A percentile compares a stretch with the other conserved stretches of the same genome.
Evolutionary conservation across 371 early-diverging fungal species (phyloP).

Genomic region (Mucor saturninus): DNA sequence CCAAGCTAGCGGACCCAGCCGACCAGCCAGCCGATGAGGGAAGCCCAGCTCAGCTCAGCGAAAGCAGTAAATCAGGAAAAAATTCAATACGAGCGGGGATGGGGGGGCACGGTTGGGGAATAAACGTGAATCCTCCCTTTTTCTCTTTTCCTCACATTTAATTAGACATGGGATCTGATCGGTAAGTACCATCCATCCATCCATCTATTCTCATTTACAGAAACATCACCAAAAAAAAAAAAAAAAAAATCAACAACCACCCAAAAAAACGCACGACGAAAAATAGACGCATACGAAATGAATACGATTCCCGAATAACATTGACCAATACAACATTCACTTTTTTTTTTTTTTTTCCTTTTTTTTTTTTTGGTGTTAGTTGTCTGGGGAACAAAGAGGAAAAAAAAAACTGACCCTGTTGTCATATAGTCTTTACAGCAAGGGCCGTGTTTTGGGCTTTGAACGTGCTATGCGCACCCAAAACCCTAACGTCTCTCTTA

Average conservation of each 20-base stretch:
- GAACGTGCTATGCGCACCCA: conserved; percentile 90
- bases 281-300: no score
- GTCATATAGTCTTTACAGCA: conserved; percentile 86
- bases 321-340: neutral
- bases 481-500: conserved; percentile 85
- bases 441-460: conserved; percentile 93
- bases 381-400: neutral
- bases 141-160: conserved; percentile 33
- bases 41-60: no score
- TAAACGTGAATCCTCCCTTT: conserved; percentile 8
- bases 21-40: no score
- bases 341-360: neutral
- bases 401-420: neutral
- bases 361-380: no score
- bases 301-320: neutral
- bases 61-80: neutral
- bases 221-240: neutral
- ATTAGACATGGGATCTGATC: conserved; percentile 38
- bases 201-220: neutral
- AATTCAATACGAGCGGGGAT: neutral
- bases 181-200: conserved; percentile 35
- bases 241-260: no score
- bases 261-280: neutral
- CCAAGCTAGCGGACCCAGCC: no score
- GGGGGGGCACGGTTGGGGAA: neutral